Conservation (phyloP, 805 yeast species). For the Lachancea waltii region DNA sequence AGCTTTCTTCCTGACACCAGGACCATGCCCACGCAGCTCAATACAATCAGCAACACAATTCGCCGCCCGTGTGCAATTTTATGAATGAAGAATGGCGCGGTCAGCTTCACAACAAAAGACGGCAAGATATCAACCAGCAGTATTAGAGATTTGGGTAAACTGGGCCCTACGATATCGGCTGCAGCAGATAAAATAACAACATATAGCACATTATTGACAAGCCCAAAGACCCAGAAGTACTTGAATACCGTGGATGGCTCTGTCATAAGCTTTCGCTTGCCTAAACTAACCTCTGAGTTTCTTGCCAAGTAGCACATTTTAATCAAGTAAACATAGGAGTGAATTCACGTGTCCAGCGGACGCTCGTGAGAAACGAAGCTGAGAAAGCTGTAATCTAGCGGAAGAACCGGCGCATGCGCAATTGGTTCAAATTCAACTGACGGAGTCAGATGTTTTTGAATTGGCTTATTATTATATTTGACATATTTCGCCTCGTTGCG, state of each 20-base stretch:
- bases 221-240: constrained; percentile 77
- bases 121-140: constrained; percentile 84
- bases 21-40: constrained; percentile 73
- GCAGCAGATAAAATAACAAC: constrained; percentile 92
- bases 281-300: background rate
- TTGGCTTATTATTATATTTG: too few species aligned
- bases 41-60: constrained; percentile 44
- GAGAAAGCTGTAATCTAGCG: too few species aligned
- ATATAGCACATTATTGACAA: constrained; percentile 80
- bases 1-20: constrained; percentile 40
- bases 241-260: constrained; percentile 29
- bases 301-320: too few species aligned
- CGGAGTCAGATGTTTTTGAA: too few species aligned
- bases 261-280: background rate
- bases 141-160: constrained; percentile 79
- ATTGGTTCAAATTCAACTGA: too few species aligned
- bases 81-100: constrained; percentile 78
- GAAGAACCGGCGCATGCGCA: too few species aligned
- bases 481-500: too few species aligned
- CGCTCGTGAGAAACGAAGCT: too few species aligned
- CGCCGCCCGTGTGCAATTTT: constrained; percentile 51
- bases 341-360: too few species aligned
- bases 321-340: too few species aligned
- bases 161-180: constrained; percentile 78
- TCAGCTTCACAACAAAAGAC: constrained; percentile 59